Conservation (phyloP, 2,329 filamentous ascomycete species). For the Trichophaea hybrida region DNA sequence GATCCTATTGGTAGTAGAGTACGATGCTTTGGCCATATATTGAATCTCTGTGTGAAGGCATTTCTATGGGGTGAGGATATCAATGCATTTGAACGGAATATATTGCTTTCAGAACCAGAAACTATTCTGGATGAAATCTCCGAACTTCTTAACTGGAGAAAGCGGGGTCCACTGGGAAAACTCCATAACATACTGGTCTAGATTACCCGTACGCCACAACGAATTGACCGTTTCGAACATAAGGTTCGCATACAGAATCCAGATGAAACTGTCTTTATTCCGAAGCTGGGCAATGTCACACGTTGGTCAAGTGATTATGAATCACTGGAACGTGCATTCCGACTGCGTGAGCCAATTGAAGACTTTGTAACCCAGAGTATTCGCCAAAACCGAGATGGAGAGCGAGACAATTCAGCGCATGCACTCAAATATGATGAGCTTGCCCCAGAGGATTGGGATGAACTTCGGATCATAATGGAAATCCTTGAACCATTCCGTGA, state of each 20-base stretch:
- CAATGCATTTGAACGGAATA: not conserved
- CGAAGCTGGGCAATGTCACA: conserved; percentile 8
- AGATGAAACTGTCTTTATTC: not conserved
- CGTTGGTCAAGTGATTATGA: conserved; percentile 12
- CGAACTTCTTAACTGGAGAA: conserved; percentile 3
- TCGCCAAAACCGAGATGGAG: not conserved
- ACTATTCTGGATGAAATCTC: not conserved
- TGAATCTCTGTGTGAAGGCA: conserved; percentile 12
- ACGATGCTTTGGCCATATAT: conserved; percentile 9
- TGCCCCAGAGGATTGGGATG: not conserved
- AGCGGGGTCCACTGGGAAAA: conserved; percentile 9
- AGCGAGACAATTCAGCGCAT: not conserved
- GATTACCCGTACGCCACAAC: conserved; percentile 5
- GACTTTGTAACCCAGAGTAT: not conserved
- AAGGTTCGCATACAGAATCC: not conserved
- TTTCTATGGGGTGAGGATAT: conserved; percentile 12
- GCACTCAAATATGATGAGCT: conserved; percentile 2
- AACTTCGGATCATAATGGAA: not conserved
- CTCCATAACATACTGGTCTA: conserved; percentile 5
- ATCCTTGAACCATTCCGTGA: conserved; percentile 7
- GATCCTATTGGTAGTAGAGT: not conserved
- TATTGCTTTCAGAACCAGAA: not conserved
- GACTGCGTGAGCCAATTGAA: conserved; percentile 8
- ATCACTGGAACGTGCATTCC: conserved; percentile 1
- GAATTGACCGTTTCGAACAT: conserved; percentile 1